These are phyloP conservation scores for Entonaema liquescens DNA, from an alignment of 495 filamentous ascomycete genomes.

Conservation along the genomic window DNA sequence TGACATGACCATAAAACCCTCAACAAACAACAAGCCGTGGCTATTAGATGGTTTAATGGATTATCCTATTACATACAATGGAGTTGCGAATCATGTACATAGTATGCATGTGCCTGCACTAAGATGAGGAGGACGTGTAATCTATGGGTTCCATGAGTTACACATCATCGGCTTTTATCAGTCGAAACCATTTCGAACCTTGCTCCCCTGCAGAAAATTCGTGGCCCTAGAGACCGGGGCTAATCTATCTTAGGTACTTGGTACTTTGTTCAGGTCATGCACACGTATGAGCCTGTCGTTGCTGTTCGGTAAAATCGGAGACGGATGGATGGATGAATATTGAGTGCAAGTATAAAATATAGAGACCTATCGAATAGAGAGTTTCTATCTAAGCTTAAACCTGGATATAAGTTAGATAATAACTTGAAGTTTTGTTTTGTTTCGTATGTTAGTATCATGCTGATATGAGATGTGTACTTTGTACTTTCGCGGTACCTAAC, in stretches of 20 bases:
- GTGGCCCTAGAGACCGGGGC: constrained; percentile 25
- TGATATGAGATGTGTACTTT: background rate
- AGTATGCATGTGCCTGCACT: background rate
- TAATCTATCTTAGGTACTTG: constrained; percentile 16
- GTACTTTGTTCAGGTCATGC: constrained; percentile 19
- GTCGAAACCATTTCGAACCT: constrained; percentile 25
- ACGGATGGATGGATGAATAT: constrained; percentile 17
- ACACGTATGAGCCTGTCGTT: constrained; percentile 20
- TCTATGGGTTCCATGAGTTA: constrained; percentile 11
- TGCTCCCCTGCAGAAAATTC: constrained; percentile 41
- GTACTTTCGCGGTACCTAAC: background rate
- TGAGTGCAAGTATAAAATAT: background rate
- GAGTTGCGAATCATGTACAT: background rate
- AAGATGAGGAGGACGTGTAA: background rate
- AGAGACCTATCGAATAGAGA: too few species aligned
- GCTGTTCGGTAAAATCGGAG: constrained; percentile 32
- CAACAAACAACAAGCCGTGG: background rate
- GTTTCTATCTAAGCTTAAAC: too few species aligned
- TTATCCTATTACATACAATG: constrained; percentile 4
- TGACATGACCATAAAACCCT: background rate
- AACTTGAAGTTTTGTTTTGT: background rate
- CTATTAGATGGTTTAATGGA: background rate
- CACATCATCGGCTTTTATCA: constrained; percentile 28
- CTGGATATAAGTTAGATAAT: background rate
- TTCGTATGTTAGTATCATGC: background rate